Conservation (phyloP, 164 flowering plant species). For the Stephania yunnanensis region DNA sequence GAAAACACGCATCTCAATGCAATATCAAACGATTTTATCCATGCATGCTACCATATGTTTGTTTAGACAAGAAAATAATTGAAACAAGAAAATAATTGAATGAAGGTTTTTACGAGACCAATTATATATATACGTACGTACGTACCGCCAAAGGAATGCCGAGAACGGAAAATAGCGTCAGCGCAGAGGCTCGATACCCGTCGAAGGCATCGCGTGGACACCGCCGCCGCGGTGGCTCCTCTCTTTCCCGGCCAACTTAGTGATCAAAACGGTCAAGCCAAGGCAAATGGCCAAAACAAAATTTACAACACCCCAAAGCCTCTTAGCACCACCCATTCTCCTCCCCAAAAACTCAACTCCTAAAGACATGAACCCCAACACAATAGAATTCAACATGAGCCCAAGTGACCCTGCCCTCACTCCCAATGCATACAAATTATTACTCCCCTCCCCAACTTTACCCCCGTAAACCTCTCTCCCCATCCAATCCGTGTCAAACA, state of each 20-base stretch:
- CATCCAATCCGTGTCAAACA: slow-evolving; percentile 77
- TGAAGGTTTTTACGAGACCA: no score
- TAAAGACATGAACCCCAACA: slow-evolving; percentile 46
- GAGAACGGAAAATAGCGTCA: neutral
- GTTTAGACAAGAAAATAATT: no score
- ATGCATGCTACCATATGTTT: no score
- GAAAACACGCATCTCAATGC: no score
- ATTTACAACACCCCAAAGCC: neutral
- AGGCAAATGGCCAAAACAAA: neutral
- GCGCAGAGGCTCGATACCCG: neutral
- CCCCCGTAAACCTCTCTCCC: slow-evolving; percentile 82
- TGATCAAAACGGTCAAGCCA: neutral
- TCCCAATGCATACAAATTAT: slow-evolving; percentile 35
- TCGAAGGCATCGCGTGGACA: neutral
- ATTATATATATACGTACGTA: neutral
- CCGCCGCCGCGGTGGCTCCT: neutral
- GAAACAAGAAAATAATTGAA: no score
- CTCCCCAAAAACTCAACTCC: slow-evolving; percentile 25
- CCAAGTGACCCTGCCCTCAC: slow-evolving; percentile 67
- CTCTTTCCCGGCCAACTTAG: neutral
- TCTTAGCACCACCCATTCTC: neutral
- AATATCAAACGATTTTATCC: no score
- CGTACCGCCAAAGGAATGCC: neutral
- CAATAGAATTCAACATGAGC: slow-evolving; percentile 60
- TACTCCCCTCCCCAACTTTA: slow-evolving; percentile 16